A percentile compares a stretch with the other conserved stretches of the same genome.
phyloP scores from a whole-genome alignment of 805 yeast species.

The Kuraishia hungarica region DNA sequence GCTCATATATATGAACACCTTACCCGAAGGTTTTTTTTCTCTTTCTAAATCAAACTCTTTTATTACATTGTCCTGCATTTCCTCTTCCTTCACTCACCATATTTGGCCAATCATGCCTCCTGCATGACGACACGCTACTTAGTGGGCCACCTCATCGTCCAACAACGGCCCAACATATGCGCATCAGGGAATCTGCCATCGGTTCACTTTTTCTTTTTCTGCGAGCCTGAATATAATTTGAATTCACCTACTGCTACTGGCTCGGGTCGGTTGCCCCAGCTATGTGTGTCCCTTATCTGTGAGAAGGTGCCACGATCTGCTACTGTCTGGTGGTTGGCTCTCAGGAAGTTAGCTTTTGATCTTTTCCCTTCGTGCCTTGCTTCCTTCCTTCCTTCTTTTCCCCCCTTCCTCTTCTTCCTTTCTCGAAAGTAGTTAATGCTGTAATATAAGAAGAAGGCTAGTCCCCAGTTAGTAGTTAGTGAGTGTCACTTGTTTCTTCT shows the following conservation, averaged over 20 bases:
- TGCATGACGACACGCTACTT: background rate
- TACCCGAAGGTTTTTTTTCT: too few species aligned
- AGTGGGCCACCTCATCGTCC: background rate
- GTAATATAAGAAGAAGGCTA: background rate
- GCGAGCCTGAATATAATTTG: background rate
- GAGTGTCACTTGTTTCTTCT: background rate
- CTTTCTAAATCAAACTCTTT: too few species aligned
- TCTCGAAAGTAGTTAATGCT: too few species aligned
- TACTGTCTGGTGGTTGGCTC: background rate
- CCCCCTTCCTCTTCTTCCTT: too few species aligned
- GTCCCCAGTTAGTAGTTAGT: background rate
- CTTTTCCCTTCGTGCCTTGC: background rate
- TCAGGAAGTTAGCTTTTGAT: background rate
- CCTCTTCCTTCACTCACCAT: background rate
- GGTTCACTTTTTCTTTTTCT: background rate
- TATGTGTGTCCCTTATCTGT: background rate
- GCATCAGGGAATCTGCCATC: background rate
- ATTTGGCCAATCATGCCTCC: background rate
- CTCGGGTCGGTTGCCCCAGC: background rate
- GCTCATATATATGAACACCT: background rate
- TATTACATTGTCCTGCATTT: background rate
- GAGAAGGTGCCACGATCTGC: background rate
- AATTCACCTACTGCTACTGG: background rate
- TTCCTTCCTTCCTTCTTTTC: background rate
- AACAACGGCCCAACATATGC: background rate